A percentile compares a stretch with the other conserved stretches of the same genome.
Conservation (phyloP, 2,329 filamentous ascomycete genomes). For the Alternaria metachromatica region DNA sequence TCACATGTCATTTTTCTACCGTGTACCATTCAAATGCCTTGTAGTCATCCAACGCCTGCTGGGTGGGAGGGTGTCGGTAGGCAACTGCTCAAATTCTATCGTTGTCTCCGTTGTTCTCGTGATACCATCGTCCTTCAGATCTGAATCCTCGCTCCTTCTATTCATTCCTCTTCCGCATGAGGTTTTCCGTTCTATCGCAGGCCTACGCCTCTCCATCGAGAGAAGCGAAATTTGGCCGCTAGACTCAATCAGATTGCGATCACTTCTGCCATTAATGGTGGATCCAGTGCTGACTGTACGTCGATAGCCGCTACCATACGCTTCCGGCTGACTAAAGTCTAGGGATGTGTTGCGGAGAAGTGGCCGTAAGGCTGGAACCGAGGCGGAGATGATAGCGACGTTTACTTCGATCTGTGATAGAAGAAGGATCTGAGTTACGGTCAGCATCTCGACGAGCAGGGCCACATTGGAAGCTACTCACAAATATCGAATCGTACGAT, state of each 20-base stretch:
- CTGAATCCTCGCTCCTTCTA: not conserved
- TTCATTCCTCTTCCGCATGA: not conserved
- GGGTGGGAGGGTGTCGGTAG: not conserved
- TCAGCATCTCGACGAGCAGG: not conserved
- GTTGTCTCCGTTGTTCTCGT: not conserved
- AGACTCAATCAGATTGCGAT: not conserved
- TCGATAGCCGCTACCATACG: not conserved
- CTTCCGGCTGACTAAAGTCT: not conserved
- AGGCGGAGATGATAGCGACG: slow-evolving; percentile 51
- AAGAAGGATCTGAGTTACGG: slow-evolving; percentile 28
- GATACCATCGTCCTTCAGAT: not conserved
- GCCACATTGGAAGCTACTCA: not conserved
- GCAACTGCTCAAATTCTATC: not conserved
- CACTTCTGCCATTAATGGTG: not conserved
- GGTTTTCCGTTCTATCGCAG: not conserved
- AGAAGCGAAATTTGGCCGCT: not conserved
- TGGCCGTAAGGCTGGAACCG: slow-evolving; percentile 47
- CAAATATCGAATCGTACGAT: slow-evolving; percentile 24
- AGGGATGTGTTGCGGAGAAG: slow-evolving; percentile 31
- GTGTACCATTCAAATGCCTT: not conserved
- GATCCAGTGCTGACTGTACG: not conserved
- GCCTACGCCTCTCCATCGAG: not conserved
- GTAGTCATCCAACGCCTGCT: not conserved
- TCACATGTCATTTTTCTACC: not conserved
- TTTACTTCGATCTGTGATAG: slow-evolving; percentile 53